A percentile compares a stretch with the other conserved stretches of the same genome.
Evolutionary conservation across 2,329 filamentous ascomycete species (phyloP).

Genomic region (Apiospora sp.): DNA sequence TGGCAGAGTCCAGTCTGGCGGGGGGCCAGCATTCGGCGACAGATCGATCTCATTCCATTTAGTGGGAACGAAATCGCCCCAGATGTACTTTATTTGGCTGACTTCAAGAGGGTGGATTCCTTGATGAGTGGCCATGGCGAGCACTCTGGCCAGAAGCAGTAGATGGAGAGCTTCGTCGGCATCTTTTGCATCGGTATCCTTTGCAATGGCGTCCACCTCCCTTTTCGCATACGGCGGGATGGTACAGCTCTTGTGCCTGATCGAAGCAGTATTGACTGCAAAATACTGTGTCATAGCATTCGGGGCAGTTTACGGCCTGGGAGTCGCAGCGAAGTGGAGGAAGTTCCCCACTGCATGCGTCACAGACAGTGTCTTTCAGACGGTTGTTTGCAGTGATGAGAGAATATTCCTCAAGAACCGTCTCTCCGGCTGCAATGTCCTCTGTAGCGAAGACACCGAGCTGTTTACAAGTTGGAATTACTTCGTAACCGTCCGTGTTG

Average conservation of each 20-base stretch:
- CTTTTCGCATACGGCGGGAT: constrained; percentile 71
- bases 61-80: constrained; percentile 70
- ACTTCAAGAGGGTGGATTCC: constrained; percentile 70
- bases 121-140: constrained; percentile 70
- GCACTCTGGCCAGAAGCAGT: constrained; percentile 65
- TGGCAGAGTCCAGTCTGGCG: constrained; percentile 72
- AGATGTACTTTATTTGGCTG: constrained; percentile 71
- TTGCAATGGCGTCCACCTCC: constrained; percentile 72
- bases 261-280: constrained; percentile 68
- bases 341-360: constrained; percentile 82
- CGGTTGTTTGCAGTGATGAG: constrained; percentile 89
- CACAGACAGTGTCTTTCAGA: constrained; percentile 85
- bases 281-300: constrained; percentile 72
- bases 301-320: constrained; percentile 62
- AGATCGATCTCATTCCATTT: constrained; percentile 61
- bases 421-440: constrained; percentile 79
- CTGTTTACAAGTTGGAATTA: constrained; percentile 71
- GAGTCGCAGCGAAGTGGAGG: constrained; percentile 63
- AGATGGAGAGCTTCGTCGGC: constrained; percentile 69
- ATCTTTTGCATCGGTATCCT: constrained; percentile 67
- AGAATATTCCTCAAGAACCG: constrained; percentile 82
- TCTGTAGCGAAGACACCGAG: constrained; percentile 89
- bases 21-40: constrained; percentile 62
- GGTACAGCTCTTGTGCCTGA: constrained; percentile 66
- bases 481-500: constrained; percentile 56